These are phyloP conservation scores for Lathyrus oleraceus DNA, from an alignment of 306 rosid genomes.

Conservation along the genomic window DNA sequence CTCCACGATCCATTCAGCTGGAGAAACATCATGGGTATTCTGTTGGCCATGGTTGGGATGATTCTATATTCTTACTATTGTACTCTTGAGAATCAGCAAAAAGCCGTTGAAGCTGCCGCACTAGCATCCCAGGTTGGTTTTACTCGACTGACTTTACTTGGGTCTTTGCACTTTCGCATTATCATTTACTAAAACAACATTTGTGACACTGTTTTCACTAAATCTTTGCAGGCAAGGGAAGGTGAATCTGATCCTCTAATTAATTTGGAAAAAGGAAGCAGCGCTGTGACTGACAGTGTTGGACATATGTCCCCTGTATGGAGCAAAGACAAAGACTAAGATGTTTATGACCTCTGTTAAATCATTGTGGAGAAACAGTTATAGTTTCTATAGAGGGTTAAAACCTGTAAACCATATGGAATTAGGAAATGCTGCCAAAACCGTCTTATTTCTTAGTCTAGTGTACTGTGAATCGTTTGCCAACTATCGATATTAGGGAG, in stretches of 20 bases:
- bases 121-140: slow-evolving; percentile 62
- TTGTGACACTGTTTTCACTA: slow-evolving; percentile 26
- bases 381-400: slow-evolving; percentile 42
- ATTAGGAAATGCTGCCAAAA: slow-evolving; percentile 40
- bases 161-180: slow-evolving; percentile 12
- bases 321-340: slow-evolving; percentile 65
- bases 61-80: slow-evolving; percentile 78
- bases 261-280: slow-evolving; percentile 57
- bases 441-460: slow-evolving; percentile 36
- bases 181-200: slow-evolving; percentile 15
- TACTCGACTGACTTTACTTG: neutral
- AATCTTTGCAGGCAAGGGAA: slow-evolving; percentile 61
- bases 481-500: slow-evolving; percentile 36
- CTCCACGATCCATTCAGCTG: slow-evolving; percentile 91
- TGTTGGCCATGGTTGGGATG: slow-evolving; percentile 85
- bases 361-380: slow-evolving; percentile 27
- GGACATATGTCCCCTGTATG: slow-evolving; percentile 53
- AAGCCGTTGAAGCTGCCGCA: slow-evolving; percentile 57
- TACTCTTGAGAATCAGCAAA: slow-evolving; percentile 76
- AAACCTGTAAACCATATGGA: slow-evolving; percentile 38
- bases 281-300: slow-evolving; percentile 44
- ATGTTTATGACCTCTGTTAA: slow-evolving; percentile 43
- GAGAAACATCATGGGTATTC: slow-evolving; percentile 86
- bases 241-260: slow-evolving; percentile 68
- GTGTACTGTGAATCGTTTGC: slow-evolving; percentile 38